These are phyloP conservation scores for Myriosclerotinia scirpicola DNA, from an alignment of 2,329 filamentous ascomycete species.

Conservation along the genomic window DNA sequence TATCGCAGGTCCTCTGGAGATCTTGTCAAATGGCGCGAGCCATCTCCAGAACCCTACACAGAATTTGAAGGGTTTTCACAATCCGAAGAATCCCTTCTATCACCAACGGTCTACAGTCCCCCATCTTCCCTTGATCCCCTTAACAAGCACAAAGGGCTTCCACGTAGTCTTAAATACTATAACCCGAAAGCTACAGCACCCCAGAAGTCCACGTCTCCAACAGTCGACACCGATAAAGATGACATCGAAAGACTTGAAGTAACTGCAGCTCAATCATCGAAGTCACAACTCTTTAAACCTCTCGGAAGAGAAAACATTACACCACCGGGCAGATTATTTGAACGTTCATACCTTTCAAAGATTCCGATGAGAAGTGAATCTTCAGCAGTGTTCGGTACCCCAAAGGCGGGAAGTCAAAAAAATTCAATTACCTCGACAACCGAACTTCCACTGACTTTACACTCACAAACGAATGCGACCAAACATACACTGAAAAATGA, in stretches of 20 bases:
- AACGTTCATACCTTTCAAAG: conserved; percentile 9
- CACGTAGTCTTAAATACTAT: not conserved
- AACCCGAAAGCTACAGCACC: not conserved
- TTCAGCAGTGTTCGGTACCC: not conserved
- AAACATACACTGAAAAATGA: not conserved
- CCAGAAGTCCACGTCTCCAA: not conserved
- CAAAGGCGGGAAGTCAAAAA: not conserved
- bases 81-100: not conserved
- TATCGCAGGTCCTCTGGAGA: conserved; percentile 9
- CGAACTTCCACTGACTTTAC: not conserved
- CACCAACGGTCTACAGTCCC: conserved; percentile 1
- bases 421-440: conserved; percentile 10
- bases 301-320: not conserved
- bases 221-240: not conserved
- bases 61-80: conserved; percentile 5
- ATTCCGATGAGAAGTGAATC: not conserved
- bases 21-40: conserved; percentile 21
- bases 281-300: not conserved
- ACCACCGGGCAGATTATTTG: conserved; percentile 11
- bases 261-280: not conserved
- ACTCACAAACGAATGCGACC: not conserved
- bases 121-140: conserved; percentile 4
- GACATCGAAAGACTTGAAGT: not conserved
- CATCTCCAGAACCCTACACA: not conserved
- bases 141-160: not conserved